Percentiles rank a stretch among this genome's conserved stretches.
Evolutionary conservation across 1,284 basidiomycete species (phyloP).

Genomic region (Testicularia cyperi): DNA sequence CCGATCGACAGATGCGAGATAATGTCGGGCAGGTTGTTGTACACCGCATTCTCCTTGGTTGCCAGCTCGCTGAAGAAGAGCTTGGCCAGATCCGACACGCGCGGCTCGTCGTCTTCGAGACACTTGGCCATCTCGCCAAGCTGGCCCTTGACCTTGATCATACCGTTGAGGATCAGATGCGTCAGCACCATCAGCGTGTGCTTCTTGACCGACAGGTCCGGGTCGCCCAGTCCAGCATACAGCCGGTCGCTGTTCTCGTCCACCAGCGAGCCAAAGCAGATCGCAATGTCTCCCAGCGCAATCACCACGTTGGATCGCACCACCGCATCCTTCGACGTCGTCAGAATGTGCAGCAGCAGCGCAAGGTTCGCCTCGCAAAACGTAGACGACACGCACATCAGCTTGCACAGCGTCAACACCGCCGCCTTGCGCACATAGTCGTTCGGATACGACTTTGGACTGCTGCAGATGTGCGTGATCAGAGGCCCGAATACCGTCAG

Average conservation of each 20-base stretch:
- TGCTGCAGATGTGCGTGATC: conserved; percentile 79
- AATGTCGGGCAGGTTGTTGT: conserved; percentile 83
- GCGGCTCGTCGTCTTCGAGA: conserved; percentile 83
- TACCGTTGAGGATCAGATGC: conserved; percentile 93
- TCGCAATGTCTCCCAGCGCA: conserved; percentile 92
- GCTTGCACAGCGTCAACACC: conserved; percentile 86
- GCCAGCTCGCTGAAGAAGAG: conserved; percentile 94
- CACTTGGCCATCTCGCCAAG: conserved; percentile 99
- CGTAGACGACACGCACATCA: conserved; percentile 89
- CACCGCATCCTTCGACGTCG: conserved; percentile 82
- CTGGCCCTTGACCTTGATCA: conserved; percentile 99
- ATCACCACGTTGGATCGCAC: conserved; percentile 96
- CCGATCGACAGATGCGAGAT: conserved; percentile 79
- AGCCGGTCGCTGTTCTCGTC: conserved; percentile 95
- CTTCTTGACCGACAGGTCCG: conserved; percentile 89
- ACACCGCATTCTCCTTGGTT: conserved; percentile 96
- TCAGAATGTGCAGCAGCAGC: conserved; percentile 87
- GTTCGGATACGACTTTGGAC: conserved; percentile 70
- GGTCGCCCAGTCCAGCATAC: conserved; percentile 87
- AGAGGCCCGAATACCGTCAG: conserved; percentile 84
- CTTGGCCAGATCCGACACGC: conserved; percentile 90
- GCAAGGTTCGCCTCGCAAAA: conserved; percentile 90
- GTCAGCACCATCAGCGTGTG: conserved; percentile 99
- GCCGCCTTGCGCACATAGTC: conserved; percentile 81
- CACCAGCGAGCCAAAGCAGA: conserved; percentile 92